Evolutionary conservation across 2,329 filamentous ascomycete genomes (phyloP).

Genomic region (Herpomyces periplanetae): DNA sequence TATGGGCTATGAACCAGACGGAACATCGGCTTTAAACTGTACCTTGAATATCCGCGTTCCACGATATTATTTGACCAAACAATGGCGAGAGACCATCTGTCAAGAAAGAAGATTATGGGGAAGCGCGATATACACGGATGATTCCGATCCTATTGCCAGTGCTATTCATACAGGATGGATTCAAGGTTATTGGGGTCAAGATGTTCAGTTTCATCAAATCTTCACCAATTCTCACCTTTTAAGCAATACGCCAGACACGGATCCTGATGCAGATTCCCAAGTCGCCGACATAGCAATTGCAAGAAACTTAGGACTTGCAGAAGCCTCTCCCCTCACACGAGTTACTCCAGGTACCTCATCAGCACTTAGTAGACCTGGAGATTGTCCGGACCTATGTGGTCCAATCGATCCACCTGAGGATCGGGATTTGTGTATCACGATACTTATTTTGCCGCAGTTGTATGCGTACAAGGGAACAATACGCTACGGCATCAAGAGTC

Average conservation of each 20-base stretch:
- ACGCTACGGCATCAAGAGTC: constrained; percentile 40
- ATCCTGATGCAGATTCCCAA: constrained; percentile 2
- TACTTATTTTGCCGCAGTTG: constrained; percentile 42
- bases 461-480: constrained; percentile 33
- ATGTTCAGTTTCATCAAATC: constrained; percentile 16
- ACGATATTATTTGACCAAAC: constrained; percentile 26
- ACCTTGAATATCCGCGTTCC: constrained; percentile 62
- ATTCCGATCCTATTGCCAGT: constrained; percentile 66
- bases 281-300: constrained; percentile 9
- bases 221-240: constrained; percentile 8
- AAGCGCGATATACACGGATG: constrained; percentile 72
- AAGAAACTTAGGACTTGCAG: constrained; percentile 6
- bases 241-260: constrained; percentile 10
- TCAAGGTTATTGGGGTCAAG: constrained; percentile 44
- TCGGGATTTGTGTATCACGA: constrained; percentile 48
- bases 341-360: background rate
- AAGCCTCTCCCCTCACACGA: constrained; percentile 7
- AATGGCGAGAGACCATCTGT: constrained; percentile 45
- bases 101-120: constrained; percentile 50
- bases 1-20: constrained; percentile 7
- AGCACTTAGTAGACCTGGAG: background rate
- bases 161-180: constrained; percentile 83
- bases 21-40: constrained; percentile 21
- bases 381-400: constrained; percentile 6
- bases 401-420: constrained; percentile 22